Evolutionary conservation across 2,329 filamentous ascomycete genomes (phyloP).

Genomic region (Cladophialophora yegresii): DNA sequence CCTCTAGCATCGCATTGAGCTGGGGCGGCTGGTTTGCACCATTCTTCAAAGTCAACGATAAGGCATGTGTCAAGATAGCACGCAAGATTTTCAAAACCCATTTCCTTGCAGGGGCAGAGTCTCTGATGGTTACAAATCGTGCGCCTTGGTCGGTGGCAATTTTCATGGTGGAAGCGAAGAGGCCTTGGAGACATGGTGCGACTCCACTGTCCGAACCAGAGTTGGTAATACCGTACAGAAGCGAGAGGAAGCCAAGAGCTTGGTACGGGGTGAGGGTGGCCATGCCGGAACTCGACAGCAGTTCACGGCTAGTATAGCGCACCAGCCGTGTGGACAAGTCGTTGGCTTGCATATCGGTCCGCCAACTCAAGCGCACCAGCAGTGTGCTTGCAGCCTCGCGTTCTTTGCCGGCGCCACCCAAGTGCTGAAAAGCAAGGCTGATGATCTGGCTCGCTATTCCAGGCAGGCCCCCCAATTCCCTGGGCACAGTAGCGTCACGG

Average conservation of each 20-base stretch:
- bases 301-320: conserved; percentile 66
- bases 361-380: conserved; percentile 76
- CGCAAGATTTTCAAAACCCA: conserved; percentile 81
- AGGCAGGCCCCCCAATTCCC: conserved; percentile 64
- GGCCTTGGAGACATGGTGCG: conserved; percentile 62
- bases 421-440: conserved; percentile 68
- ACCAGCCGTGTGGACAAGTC: conserved; percentile 69
- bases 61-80: conserved; percentile 67
- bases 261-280: conserved; percentile 63
- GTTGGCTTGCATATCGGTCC: conserved; percentile 82
- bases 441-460: conserved; percentile 70
- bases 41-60: conserved; percentile 54
- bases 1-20: conserved; percentile 65
- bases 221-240: conserved; percentile 71
- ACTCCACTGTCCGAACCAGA: conserved; percentile 75
- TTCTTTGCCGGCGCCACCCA: conserved; percentile 79
- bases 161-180: conserved; percentile 66
- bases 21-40: conserved; percentile 36
- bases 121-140: conserved; percentile 58
- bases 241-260: conserved; percentile 76
- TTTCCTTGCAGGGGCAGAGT: conserved; percentile 79
- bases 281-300: conserved; percentile 52
- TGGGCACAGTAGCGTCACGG: conserved; percentile 34
- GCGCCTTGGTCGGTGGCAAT: conserved; percentile 58
- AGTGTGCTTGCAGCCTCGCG: conserved; percentile 82